Evolutionary conservation across 129 eudicot genomes (phyloP).

Genomic region (Flaveria trinervia): DNA sequence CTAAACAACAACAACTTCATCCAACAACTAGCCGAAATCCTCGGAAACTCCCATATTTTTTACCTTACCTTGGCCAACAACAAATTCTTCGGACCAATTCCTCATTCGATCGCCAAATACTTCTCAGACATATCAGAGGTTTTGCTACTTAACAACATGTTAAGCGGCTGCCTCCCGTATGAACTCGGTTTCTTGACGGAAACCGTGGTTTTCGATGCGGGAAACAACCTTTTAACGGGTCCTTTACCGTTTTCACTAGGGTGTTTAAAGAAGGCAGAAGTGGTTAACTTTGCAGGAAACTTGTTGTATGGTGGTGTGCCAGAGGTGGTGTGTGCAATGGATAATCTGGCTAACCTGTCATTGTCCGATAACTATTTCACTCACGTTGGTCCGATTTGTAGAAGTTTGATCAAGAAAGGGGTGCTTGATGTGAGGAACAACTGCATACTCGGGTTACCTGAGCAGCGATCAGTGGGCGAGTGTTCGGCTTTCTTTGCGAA

Average conservation of each 20-base stretch:
- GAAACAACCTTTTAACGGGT: slow-evolving; percentile 64
- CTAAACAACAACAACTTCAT: slow-evolving; percentile 78
- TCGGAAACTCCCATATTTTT: slow-evolving; percentile 43
- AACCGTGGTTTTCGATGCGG: slow-evolving; percentile 67
- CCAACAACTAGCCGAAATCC: slow-evolving; percentile 49
- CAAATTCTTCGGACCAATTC: slow-evolving; percentile 79
- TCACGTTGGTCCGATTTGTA: slow-evolving; percentile 60
- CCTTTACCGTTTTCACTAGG: slow-evolving; percentile 74
- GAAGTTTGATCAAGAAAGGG: slow-evolving; percentile 57
- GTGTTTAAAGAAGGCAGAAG: slow-evolving; percentile 57
- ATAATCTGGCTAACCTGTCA: slow-evolving; percentile 58
- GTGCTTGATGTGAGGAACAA: slow-evolving; percentile 65
- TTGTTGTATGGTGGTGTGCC: slow-evolving; percentile 69
- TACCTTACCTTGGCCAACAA: slow-evolving; percentile 88
- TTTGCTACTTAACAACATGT: slow-evolving; percentile 63
- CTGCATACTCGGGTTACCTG: slow-evolving; percentile 61
- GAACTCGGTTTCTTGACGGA: slow-evolving; percentile 73
- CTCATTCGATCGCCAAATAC: slow-evolving; percentile 45
- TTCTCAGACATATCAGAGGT: slow-evolving; percentile 52
- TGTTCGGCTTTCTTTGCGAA: slow-evolving; percentile 54
- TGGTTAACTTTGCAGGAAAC: slow-evolving; percentile 64
- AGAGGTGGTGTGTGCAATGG: slow-evolving; percentile 72
- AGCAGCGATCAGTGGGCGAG: slow-evolving; percentile 49
- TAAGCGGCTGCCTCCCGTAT: slow-evolving; percentile 77
- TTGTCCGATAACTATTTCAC: slow-evolving; percentile 63